phyloP scores from a whole-genome alignment of 495 filamentous ascomycete species.

The Tuber magnatum region DNA sequence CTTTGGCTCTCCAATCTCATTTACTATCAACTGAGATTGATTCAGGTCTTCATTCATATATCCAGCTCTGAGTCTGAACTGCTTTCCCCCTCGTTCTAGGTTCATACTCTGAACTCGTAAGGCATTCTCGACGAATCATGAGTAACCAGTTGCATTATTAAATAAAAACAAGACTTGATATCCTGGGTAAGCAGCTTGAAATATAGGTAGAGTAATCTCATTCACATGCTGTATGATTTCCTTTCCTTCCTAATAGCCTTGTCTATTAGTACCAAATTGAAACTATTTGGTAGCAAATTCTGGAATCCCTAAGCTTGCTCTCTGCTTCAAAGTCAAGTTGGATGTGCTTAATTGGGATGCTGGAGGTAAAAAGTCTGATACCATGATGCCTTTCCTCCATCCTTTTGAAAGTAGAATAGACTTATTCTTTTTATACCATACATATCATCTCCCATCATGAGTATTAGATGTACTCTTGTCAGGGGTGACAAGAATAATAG shows the following conservation, averaged over 20 bases:
- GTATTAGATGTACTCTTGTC: constrained; percentile 9
- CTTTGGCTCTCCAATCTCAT: not conserved
- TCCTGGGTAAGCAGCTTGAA: not conserved
- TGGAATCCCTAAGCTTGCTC: not conserved
- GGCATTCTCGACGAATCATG: constrained; percentile 7
- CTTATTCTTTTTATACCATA: constrained; percentile 5
- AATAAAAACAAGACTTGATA: constrained; percentile 11
- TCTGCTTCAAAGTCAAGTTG: not conserved
- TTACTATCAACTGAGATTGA: not conserved
- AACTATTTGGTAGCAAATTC: constrained; percentile 2
- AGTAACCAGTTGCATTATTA: constrained; percentile 9
- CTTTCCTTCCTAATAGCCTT: not conserved
- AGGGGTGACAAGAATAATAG: constrained; percentile 5
- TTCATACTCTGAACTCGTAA: constrained; percentile 14
- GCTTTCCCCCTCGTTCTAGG: not conserved
- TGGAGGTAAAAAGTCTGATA: not conserved
- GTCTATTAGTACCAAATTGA: not conserved
- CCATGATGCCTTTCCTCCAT: not conserved
- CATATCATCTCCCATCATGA: constrained; percentile 3
- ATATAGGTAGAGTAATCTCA: constrained; percentile 5
- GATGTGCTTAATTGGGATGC: not conserved
- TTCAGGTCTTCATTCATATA: constrained; percentile 3
- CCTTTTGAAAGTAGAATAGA: not conserved
- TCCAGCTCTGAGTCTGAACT: not conserved
- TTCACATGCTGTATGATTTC: constrained; percentile 10